Conservation (phyloP, 2,329 filamentous ascomycete genomes). For the Neonectria faginata region DNA sequence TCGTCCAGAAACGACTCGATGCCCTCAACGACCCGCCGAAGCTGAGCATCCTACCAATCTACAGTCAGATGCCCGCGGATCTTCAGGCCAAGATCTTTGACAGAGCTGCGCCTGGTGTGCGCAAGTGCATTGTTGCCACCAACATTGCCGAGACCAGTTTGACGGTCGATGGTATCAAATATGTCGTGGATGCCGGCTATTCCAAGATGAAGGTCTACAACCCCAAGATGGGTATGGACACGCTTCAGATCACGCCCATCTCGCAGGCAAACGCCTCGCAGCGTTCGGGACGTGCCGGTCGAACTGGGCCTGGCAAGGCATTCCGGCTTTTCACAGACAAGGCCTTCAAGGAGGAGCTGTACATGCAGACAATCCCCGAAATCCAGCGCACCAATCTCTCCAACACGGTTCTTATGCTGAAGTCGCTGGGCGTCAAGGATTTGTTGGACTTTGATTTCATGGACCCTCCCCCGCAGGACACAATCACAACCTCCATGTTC, state of each 20-base stretch:
- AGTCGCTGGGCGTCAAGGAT: constrained; percentile 93
- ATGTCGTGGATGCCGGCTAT: constrained; percentile 95
- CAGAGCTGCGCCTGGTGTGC: constrained; percentile 85
- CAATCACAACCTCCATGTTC: constrained; percentile 96
- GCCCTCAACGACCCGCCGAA: constrained; percentile 95
- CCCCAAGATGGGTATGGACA: constrained; percentile 99
- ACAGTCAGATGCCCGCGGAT: constrained; percentile 99
- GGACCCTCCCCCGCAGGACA: constrained; percentile 98
- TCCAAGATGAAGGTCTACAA: constrained; percentile 99
- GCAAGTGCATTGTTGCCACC: constrained; percentile 97
- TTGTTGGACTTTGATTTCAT: constrained; percentile 98
- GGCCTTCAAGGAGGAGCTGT: constrained; percentile 95
- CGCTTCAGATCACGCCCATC: constrained; percentile 95
- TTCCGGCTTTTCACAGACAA: constrained; percentile 95
- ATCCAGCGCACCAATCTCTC: constrained; percentile 96
- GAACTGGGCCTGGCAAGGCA: constrained; percentile 94
- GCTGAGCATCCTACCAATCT: constrained; percentile 94
- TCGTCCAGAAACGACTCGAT: constrained; percentile 87
- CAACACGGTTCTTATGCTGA: constrained; percentile 93
- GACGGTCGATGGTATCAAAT: constrained; percentile 99
- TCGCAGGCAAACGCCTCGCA: constrained; percentile 97
- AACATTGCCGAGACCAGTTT: constrained; percentile 99
- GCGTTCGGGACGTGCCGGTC: constrained; percentile 90
- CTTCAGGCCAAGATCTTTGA: constrained; percentile 98
- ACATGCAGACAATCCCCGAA: constrained; percentile 96